Evolutionary conservation across 148 eudicot species (phyloP).

Genomic region (Nyssa sinensis): DNA sequence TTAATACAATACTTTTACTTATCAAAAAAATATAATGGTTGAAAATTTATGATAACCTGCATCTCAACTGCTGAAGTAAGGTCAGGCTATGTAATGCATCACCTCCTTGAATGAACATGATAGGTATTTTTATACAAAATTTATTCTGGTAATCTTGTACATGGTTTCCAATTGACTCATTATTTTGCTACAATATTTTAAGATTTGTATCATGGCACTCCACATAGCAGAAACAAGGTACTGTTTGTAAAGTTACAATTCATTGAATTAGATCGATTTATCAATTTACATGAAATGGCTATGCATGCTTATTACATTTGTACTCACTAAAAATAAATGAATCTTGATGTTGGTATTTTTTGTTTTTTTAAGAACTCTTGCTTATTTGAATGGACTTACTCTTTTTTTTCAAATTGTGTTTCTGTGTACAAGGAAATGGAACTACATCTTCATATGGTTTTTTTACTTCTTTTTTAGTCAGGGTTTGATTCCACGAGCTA

Average conservation of each 20-base stretch:
- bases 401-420: neutral
- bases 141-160: too few relatives aligned
- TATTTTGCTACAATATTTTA: neutral
- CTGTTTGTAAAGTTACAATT: neutral
- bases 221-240: neutral
- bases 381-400: neutral
- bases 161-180: neutral
- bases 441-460: neutral
- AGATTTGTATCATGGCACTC: neutral
- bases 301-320: neutral
- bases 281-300: neutral
- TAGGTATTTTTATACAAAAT: too few relatives aligned
- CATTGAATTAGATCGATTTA: neutral
- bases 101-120: too few relatives aligned
- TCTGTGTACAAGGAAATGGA: neutral
- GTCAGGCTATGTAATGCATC: too few relatives aligned
- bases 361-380: neutral
- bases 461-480: slow-evolving; percentile 30
- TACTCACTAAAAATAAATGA: too few relatives aligned
- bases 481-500: slow-evolving; percentile 94
- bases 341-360: too few relatives aligned
- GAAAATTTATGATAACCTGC: too few relatives aligned
- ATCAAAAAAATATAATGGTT: too few relatives aligned
- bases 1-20: too few relatives aligned
- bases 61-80: too few relatives aligned